Evolutionary conservation across 2,329 filamentous ascomycete genomes (phyloP), one percentile per base, ranked within the genome.

Genomic region (Paecilomyces dactylethromorphus): DNA sequence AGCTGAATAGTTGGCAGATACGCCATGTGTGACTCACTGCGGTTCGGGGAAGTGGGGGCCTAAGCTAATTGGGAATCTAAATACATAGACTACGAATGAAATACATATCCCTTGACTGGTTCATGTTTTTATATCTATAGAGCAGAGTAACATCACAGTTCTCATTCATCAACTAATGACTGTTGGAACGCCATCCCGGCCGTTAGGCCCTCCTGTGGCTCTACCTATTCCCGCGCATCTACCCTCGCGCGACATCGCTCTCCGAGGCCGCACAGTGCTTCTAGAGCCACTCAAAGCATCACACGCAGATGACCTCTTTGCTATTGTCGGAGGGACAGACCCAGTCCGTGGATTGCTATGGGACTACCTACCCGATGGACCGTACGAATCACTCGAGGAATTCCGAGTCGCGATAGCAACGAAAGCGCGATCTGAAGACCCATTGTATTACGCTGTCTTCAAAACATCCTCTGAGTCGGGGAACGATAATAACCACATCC

Each of bases 361-460:
- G 72, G 74, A 74, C 31, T 81, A 80, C 64, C 68, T 81, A 63
- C 63, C 66, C 2, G 58, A 64, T 31, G 75, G 70, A 0, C 78
- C 78, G 0, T 78, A 71, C 58, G 15, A 50, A 1, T 59, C 70
- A n/a, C 31, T 69, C 15, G 56, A 63, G 2, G 58, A 66, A 13
- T 74, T 79, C 62, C 63, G 66, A 24, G 56, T 60, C 6, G 63
- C 63, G 29, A 62, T 77, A 5, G 54, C 60, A 0, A 55, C 56
- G 10, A 67, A 60, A 57, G 64, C 65, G 26, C 62, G 62, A 2
- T 71, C 70, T 0, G 56, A 64, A 1, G 75, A 80, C 58, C 71
- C 74, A 0, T 65, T 78, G 45, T 79, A 76, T 65, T 84, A 76
- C 63, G 72, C 78, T 12, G 74, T 83, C 24, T 66, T 80, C 15